Base-by-base conservation (phyloP, 2,329 filamentous ascomycete genomes). In the Sarocladium oryzae region DNA sequence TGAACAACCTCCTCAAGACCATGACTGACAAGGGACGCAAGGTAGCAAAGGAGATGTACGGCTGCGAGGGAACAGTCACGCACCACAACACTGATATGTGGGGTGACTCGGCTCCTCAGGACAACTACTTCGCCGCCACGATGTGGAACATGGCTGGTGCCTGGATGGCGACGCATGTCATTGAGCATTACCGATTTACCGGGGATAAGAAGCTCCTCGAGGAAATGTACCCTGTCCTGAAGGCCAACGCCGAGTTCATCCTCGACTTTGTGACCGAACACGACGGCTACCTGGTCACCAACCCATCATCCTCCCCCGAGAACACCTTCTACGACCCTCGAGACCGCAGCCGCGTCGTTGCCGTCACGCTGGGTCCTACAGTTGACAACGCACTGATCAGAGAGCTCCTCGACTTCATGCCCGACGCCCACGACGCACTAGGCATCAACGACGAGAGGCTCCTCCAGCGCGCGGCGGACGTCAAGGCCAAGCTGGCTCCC, bases 1-100 rank as follows among this genome's bases (percentile, higher is more conserved):
- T 75, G 0, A 69, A 72, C 35, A 61, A 66, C 10, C 59, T 71
- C 2, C 60, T 74, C 2, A 66, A 72, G 16, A 61, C 63, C 2
- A 62, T 74, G 57, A 65, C 52, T 4, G 57, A 28, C 46, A 64
- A 54, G 57, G 74, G 55, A 2, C 56, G 53, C 2, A 61, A 62
- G 10, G 67, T 65, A 0, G 65, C 64, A 35, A 52, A 50, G 21
- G 49, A 53, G 13, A 67, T 69, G 65, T 68, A 68, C 51, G 60
- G 58, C 21, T n/a, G 11, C 20, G 24, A 49, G 18, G 63, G 60
- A 61, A 61, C 33, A 59, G 62, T 3, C 15, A 49, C 46, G 8
- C 66, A 69, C 49, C 66, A 69, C 54, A 69, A 68, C 50, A 68
- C 65, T 1, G 65, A 69, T 51, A 61, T 68, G 11, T 67, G 63